Evolutionary conservation across 176 grass and related monocot genomes (phyloP), one percentile per base, ranked within the genome.

Genomic region (Saccharum spontaneum): DNA sequence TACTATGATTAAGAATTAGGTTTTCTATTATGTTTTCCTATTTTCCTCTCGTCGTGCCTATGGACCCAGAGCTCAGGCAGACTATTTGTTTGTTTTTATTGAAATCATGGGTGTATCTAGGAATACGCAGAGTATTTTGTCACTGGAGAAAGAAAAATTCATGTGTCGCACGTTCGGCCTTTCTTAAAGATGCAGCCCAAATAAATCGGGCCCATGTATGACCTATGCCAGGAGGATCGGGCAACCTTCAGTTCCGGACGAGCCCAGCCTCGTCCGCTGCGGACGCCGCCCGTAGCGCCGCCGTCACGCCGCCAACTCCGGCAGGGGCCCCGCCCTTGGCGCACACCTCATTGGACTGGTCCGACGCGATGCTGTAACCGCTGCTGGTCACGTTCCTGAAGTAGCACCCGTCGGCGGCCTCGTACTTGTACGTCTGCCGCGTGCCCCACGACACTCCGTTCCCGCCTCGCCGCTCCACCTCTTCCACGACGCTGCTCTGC

Each of bases 351-450:
- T 81, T 72, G 45, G 76, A 46, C 5, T 77, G 70, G 23, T 87
- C 87, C 3, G 85, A 77, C 38, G 81, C 45, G 11, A 92, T 41
- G 38, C 31, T 45, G 22, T 84, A 89, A 14, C 85, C 85, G 11
- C 69, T 80, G 75, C 69, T 88, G 13, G 83, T 77, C 55, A 94
- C 88, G 62, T 90, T 75, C 79, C 92, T 78, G 44, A 83, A 91
- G 75, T 91, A 94, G 83, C 92, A 94, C 4, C 70, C 89, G 10
- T 84, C 89, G 65, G 18, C 89, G 37, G 88, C 88, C 87, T 91
- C 82, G 64, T 94, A 94, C 65, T 46, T 91, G 81, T 94, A 97
- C 75, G 46, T 84, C 76, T 94, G 84, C 30, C 44, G 77, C 37
- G 90, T 87, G 80, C 82, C 80, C 60, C 82, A 88, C 17, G 87